A percentile compares a stretch with the other conserved stretches of the same genome.
Conservation (phyloP, 495 filamentous ascomycete genomes). For the Aspergillus biplanus region DNA sequence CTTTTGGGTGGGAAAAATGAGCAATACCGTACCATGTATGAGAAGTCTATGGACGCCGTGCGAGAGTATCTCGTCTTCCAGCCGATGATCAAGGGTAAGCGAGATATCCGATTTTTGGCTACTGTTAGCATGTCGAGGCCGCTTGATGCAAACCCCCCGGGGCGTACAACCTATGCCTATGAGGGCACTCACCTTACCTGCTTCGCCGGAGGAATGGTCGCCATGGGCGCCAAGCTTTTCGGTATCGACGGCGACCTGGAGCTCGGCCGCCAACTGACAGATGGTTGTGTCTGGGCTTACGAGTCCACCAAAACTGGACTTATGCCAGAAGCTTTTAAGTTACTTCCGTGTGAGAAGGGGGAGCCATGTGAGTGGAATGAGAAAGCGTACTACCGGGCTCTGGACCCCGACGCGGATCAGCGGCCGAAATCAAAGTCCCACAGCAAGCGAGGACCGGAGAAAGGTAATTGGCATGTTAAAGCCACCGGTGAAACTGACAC, state of each 20-base stretch:
- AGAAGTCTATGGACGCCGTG: conserved; percentile 67
- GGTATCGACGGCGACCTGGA: conserved; percentile 77
- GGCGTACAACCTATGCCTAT: conserved; percentile 47
- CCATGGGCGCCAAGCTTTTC: conserved; percentile 86
- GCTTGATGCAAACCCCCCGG: conserved; percentile 26
- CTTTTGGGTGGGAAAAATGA: conserved; percentile 81
- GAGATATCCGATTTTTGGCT: conserved; percentile 75
- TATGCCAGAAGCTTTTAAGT: conserved; percentile 79
- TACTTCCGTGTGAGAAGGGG: conserved; percentile 68
- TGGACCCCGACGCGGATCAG: conserved; percentile 55
- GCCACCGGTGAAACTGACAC: conserved; percentile 7
- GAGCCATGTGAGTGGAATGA: conserved; percentile 78
- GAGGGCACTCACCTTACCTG: conserved; percentile 83
- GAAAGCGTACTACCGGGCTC: conserved; percentile 59
- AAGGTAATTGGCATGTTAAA: conserved; percentile 29
- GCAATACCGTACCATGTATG: conserved; percentile 84
- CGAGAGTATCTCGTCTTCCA: conserved; percentile 81
- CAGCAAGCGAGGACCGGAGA: conserved; percentile 23
- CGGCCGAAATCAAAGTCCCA: conserved; percentile 18
- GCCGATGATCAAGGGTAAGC: conserved; percentile 75
- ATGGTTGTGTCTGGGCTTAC: conserved; percentile 96
- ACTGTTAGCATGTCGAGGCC: conserved; percentile 48
- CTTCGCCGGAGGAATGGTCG: conserved; percentile 94
- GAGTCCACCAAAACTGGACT: conserved; percentile 79
- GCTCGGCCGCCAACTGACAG: conserved; percentile 79